These are phyloP conservation scores for Arabidopsis arenosa DNA, from an alignment of 345 rosid genomes.

Conservation along the genomic window DNA sequence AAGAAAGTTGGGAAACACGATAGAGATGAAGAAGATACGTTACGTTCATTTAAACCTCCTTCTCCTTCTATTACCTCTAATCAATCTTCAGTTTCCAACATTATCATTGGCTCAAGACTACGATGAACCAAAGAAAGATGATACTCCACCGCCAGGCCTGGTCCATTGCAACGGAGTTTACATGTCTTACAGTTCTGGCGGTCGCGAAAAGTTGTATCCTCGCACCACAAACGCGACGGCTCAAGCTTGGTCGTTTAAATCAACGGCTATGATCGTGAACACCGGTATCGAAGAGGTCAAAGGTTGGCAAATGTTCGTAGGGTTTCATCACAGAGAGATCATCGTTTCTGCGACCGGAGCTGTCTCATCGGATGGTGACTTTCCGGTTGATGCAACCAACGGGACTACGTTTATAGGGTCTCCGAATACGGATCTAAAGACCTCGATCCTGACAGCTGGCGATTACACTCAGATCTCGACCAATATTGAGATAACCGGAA, in stretches of 20 bases:
- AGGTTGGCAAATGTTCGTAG: slow-evolving; percentile 76
- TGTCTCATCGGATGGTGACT: slow-evolving; percentile 58
- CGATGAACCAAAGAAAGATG: slow-evolving; percentile 31
- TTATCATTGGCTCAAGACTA: slow-evolving; percentile 57
- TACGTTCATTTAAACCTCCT: slow-evolving; percentile 19
- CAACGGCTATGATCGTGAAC: slow-evolving; percentile 64
- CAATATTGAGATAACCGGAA: slow-evolving; percentile 64
- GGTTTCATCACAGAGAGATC: slow-evolving; percentile 70
- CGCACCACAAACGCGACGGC: slow-evolving; percentile 68
- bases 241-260: slow-evolving; percentile 87
- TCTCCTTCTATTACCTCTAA: slow-evolving; percentile 33
- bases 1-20: slow-evolving; percentile 35
- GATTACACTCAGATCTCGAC: slow-evolving; percentile 65
- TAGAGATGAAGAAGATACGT: slow-evolving; percentile 41
- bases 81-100: slow-evolving; percentile 30
- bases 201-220: slow-evolving; percentile 66
- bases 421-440: slow-evolving; percentile 63
- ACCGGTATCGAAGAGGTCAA: slow-evolving; percentile 68
- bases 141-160: slow-evolving; percentile 56
- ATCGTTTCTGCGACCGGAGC: slow-evolving; percentile 68
- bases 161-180: slow-evolving; percentile 70
- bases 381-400: slow-evolving; percentile 67
- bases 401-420: slow-evolving; percentile 76
- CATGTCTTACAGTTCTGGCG: slow-evolving; percentile 61
- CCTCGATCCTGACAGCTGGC: slow-evolving; percentile 83